Base-by-base conservation (phyloP, 129 eudicot genomes). In the Logfia minima region DNA sequence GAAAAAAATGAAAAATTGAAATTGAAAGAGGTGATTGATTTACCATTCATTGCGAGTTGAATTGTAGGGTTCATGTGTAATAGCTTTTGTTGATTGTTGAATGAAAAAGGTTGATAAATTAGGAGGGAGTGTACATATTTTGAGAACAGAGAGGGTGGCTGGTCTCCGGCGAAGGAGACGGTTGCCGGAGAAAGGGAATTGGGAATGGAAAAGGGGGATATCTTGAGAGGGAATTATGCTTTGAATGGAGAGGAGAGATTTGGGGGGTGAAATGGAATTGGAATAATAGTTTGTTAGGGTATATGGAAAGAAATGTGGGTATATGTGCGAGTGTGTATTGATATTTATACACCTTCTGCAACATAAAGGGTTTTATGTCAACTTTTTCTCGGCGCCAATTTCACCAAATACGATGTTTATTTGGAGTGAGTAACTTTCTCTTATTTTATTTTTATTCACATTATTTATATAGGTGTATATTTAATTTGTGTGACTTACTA, bases 271-370 rank as follows among this genome's bases (percentile, higher is more conserved):
- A 61, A 61, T 61, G 67, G 21, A 22, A 59, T 29, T 71, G 65
- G 78, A 79, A 75, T 43, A 9, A 43, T 43, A 43, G 14, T 43
- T 43, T 43, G 16, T 35, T 35, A 2, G 39, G 51, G 5, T 41
- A 41, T 41, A 41, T 41, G 51, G 51, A 41, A 41, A 0, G 65
- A 82, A 77, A 77, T 82, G 60, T 68, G 19, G 80, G 72, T 45
- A 45, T 45, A 3, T 13, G 55, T 48, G 26, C 7, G 63, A 58
- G 26, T 58, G 63, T n/a, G 26, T 58, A 58, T n/a, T 55, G 53
- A 77, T 86, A 86, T 84, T 72, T 86, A 90, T 83, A 84, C 81
- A 74, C 59, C 71, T 59, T 75, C 43, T 61, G 45, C 9, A 53
- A 71, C 71, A 45, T 24, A 70, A 70, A 79, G 24, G 70, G 72